Percentiles rank a stretch among this genome's conserved stretches.
These are phyloP conservation scores for Podaxis mareebaensis DNA, from an alignment of 768 basidiomycete genomes.

Conservation along the genomic window DNA sequence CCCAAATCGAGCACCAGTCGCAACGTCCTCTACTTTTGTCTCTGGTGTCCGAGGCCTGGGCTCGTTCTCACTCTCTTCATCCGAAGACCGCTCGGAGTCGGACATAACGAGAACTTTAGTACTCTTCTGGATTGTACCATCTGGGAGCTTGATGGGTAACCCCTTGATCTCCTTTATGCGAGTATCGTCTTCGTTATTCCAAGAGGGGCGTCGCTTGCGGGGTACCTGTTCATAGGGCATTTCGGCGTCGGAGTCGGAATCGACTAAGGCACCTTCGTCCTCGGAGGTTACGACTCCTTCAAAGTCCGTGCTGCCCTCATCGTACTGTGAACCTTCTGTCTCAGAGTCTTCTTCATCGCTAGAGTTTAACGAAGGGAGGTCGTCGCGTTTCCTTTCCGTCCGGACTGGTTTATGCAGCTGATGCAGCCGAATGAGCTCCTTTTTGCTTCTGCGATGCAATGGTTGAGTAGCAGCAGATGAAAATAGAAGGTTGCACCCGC, in stretches of 20 bases:
- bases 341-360: slow-evolving; percentile 48
- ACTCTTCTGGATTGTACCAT: slow-evolving; percentile 68
- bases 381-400: slow-evolving; percentile 45
- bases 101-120: slow-evolving; percentile 33
- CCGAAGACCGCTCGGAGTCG: slow-evolving; percentile 27
- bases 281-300: slow-evolving; percentile 24
- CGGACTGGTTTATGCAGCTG: slow-evolving; percentile 60
- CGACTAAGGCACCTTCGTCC: slow-evolving; percentile 38
- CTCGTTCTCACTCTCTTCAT: slow-evolving; percentile 32
- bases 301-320: slow-evolving; percentile 31
- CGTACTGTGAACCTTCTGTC: slow-evolving; percentile 40
- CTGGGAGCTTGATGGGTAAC: slow-evolving; percentile 84
- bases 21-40: slow-evolving; percentile 60
- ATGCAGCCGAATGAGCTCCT: slow-evolving; percentile 73
- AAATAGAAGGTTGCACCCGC: slow-evolving; percentile 22
- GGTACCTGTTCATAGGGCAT: slow-evolving; percentile 73
- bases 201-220: slow-evolving; percentile 48
- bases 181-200: slow-evolving; percentile 41
- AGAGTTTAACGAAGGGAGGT: slow-evolving; percentile 71
- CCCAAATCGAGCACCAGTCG: slow-evolving; percentile 89
- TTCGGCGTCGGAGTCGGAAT: slow-evolving; percentile 60
- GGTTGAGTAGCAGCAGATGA: neutral
- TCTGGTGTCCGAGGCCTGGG: slow-evolving; percentile 23
- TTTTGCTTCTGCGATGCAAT: slow-evolving; percentile 67
- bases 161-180: slow-evolving; percentile 41